phyloP scores from a whole-genome alignment of 768 basidiomycete genomes.

The Boletus bicolor region DNA sequence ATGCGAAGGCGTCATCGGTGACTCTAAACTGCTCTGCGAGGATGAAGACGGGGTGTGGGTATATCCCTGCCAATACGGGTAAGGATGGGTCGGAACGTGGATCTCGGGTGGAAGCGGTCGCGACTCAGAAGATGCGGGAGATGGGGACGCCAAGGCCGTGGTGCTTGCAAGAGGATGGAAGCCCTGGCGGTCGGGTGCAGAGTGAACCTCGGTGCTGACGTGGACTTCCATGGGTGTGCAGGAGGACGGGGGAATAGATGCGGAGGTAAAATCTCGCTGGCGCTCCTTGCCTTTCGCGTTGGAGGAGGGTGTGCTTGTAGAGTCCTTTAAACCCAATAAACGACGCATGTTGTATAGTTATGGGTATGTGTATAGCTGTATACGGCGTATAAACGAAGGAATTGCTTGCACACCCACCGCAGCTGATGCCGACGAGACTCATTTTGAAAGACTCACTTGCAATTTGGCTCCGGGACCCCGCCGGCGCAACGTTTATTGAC shows the following conservation, averaged over 20 bases:
- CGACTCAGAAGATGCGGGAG: conserved; percentile 20
- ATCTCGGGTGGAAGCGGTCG: conserved; percentile 31
- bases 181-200: conserved; percentile 12
- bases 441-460: conserved; percentile 12
- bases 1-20: conserved; percentile 36
- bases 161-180: conserved; percentile 23
- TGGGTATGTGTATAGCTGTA: conserved; percentile 10
- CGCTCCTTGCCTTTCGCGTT: conserved; percentile 27
- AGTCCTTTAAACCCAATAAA: conserved; percentile 28
- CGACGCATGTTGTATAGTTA: conserved; percentile 29
- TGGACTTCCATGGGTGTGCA: conserved; percentile 24
- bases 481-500: conserved; percentile 7
- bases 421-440: conserved; percentile 8
- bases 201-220: conserved; percentile 29
- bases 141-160: conserved; percentile 11
- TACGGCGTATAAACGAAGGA: conserved; percentile 16
- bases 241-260: conserved; percentile 4
- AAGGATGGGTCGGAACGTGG: conserved; percentile 32
- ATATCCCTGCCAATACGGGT: conserved; percentile 35
- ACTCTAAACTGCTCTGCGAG: conserved; percentile 30
- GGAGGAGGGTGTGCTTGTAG: conserved; percentile 7
- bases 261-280: conserved; percentile 10
- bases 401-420: conserved; percentile 14
- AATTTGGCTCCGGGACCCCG: neutral
- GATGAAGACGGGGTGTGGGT: conserved; percentile 30